These are phyloP conservation scores for Suhomyces pyralidae DNA, from an alignment of 805 yeast genomes.

Conservation along the genomic window DNA sequence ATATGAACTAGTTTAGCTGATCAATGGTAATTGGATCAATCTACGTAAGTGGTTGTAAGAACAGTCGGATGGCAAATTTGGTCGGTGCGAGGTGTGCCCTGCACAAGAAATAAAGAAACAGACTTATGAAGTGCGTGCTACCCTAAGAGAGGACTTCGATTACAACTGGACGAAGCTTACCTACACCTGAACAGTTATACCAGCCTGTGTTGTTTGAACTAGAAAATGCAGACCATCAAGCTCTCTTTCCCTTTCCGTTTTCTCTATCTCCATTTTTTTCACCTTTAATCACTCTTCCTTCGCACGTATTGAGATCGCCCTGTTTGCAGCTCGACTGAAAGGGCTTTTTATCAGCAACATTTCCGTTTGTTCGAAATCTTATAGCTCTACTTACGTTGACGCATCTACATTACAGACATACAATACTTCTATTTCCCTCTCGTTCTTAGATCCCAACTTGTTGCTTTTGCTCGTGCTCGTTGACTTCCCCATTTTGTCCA, in stretches of 20 bases:
- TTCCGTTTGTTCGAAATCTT: neutral
- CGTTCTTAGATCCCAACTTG: too few species aligned
- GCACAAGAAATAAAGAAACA: neutral
- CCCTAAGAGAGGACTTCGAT: neutral
- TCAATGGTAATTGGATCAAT: neutral
- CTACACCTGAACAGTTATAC: too few species aligned
- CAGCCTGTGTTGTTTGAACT: neutral
- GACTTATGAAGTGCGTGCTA: neutral
- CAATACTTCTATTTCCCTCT: neutral
- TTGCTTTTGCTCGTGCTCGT: too few species aligned
- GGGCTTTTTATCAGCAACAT: neutral
- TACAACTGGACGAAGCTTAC: neutral
- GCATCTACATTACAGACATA: neutral
- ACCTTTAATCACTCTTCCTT: neutral
- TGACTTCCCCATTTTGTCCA: neutral
- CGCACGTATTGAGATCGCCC: neutral
- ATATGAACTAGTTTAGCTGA: neutral
- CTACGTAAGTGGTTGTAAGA: neutral
- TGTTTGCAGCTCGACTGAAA: neutral
- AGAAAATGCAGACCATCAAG: neutral
- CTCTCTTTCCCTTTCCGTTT: neutral
- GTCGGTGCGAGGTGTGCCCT: neutral
- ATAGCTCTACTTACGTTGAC: neutral
- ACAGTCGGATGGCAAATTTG: slow-evolving; percentile 4
- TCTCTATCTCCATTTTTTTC: too few species aligned